These are phyloP conservation scores for Barnettozyma californica DNA, from an alignment of 805 yeast genomes.

Conservation along the genomic window DNA sequence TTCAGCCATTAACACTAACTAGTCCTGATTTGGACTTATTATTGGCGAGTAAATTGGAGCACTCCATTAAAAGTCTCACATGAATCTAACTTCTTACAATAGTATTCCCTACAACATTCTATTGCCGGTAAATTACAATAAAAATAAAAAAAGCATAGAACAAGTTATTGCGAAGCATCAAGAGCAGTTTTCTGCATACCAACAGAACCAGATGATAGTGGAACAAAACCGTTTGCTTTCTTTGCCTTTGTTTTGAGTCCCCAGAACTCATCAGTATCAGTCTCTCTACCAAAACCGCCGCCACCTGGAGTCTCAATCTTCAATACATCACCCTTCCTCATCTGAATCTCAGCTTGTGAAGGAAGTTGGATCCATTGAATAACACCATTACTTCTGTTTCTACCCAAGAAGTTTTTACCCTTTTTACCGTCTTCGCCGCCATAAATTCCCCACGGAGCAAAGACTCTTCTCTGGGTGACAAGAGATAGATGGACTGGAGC, in stretches of 20 bases:
- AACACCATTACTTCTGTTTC: constrained; percentile 28
- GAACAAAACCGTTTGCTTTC: constrained; percentile 12
- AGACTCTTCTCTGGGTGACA: constrained; percentile 46
- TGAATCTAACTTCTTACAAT: no score
- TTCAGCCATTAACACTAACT: no score
- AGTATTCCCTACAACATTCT: no score
- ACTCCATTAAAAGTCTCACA: no score
- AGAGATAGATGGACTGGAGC: constrained; percentile 37
- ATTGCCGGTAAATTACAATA: no score
- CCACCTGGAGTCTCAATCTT: constrained; percentile 40
- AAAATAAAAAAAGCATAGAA: neutral
- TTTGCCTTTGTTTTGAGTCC: constrained; percentile 13
- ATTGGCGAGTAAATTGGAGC: no score
- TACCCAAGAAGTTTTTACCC: constrained; percentile 37
- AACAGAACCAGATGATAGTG: constrained; percentile 21
- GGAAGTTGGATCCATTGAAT: constrained; percentile 31
- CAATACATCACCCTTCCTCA: constrained; percentile 34
- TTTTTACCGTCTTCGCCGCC: constrained; percentile 50
- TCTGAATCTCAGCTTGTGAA: constrained; percentile 29
- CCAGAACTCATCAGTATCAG: constrained; percentile 23
- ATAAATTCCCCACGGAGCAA: constrained; percentile 48
- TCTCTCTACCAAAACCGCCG: constrained; percentile 38
- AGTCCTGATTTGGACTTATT: no score
- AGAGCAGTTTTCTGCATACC: constrained; percentile 15
- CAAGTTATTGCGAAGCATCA: constrained; percentile 20